Base-by-base conservation (phyloP, 2,329 filamentous ascomycete genomes). In the Apiospora hydei region DNA sequence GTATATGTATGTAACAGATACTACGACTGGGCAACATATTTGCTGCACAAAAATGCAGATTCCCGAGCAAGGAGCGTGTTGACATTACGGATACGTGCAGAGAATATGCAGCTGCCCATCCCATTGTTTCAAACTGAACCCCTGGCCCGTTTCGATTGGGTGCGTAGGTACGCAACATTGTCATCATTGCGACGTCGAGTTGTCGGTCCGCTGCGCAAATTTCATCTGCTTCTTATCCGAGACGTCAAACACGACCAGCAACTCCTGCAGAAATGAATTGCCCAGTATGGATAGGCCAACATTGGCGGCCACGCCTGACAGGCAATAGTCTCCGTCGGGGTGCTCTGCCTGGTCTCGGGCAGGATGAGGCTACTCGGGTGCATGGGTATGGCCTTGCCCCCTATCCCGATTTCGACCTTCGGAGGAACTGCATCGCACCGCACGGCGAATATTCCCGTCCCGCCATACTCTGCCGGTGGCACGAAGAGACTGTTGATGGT, bases 301-400 rank as follows among this genome's bases (percentile, higher is more conserved):
- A 0, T 74, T 74, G 3, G 74, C 73, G 4, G 72, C 76, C 57
- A 78, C 77, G 7, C 79, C 80, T 1, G 78, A 79, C 8, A 77
- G 67, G 53, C 80, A 81, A 43, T 74, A 71, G 49, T 75, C 77
- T 44, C 74, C 71, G 34, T 76, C 77, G 16, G 74, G n/a, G 68
- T 69, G 21, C 71, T 73, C 66, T 76, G 70, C 46, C 71, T 75
- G 21, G 79, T 75, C 72, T 80, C 75, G 11, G 78, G 76, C 46
- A 82, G 74, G 70, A 80, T 78, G 77, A 81, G 81, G 74, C 77
- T 81, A 61, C 76, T 75, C 3, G 78, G 76, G 71, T 80, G 75
- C 41, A 80, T 79, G 69, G 75, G 77, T 71, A 82, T 66, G 69
- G 77, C 74, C 70, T 75, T 75, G 57, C 78, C 78, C 71, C 78